Base-by-base conservation (phyloP, 768 basidiomycete genomes). In the Nidula microcarpa region DNA sequence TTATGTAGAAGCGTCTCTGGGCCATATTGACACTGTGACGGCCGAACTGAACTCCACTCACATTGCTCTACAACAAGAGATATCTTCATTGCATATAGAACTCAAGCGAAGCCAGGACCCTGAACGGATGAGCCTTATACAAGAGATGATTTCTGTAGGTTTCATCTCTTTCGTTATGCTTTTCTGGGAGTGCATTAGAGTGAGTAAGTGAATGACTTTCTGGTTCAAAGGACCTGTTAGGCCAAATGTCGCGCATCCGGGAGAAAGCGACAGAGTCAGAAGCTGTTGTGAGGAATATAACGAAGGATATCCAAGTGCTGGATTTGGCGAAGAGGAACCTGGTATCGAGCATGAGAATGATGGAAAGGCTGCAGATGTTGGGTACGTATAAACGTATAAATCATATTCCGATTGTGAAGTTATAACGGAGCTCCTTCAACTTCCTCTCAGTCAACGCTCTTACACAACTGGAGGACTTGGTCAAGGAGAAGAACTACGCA, bases 251-350 rank as follows among this genome's bases (percentile, higher is more conserved):
- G 36, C 88, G 89, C 52, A 97, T 98, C 58, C 83, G 94, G 43
- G 94, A 98, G 70, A 98, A 98, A 65, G 94, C 96, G 0, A 91
- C 93, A 1, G 97, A 99, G 65, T 94, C 93, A 2, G 97, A 98
- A 62, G 94, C 94, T 1, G 92, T 98, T 47, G 97, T 98, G 23
- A 81, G 89, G 50, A 86, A 92, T 60, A 97, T 98, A 58, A 99
- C 97, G 2, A 89, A 91, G 58, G 97, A 99, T 68, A 98, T 99
- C 47, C 95, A 98, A 66, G 82, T 89, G 4, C 77, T 99, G 33
- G 97, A 98, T 67, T 73, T 90, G 35, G 94, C 93, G 14, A 98
- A 98, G 80, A 87, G 86, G 72, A 97, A 98, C 63, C 79, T 99
- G 48, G 87, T 91, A 16, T 71, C 82, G 23, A 91, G 90, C 61